These are phyloP conservation scores for Oleoguttula mirabilis DNA, from an alignment of 495 filamentous ascomycete species.

Conservation along the genomic window DNA sequence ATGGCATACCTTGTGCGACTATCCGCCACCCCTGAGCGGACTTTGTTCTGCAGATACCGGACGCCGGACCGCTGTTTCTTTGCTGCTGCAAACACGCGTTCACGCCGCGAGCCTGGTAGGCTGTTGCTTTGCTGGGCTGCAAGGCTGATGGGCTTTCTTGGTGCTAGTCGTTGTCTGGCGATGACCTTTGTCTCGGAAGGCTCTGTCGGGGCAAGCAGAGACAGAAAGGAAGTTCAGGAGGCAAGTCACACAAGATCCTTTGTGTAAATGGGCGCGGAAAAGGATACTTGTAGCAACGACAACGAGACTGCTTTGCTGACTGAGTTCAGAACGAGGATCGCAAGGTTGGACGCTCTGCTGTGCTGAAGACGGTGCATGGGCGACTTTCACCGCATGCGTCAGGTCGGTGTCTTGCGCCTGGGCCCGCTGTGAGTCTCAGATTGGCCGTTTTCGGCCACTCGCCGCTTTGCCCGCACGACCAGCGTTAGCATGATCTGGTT, in stretches of 20 bases:
- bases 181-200: slow-evolving; percentile 15
- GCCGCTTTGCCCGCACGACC: slow-evolving; percentile 3
- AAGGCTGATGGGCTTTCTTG: slow-evolving; percentile 2
- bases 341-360: not conserved
- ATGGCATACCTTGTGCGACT: slow-evolving; percentile 20
- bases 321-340: slow-evolving; percentile 3
- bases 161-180: slow-evolving; percentile 9
- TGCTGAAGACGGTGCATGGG: slow-evolving; percentile 10
- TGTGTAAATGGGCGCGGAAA: slow-evolving; percentile 14
- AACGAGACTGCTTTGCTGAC: slow-evolving; percentile 8
- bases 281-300: slow-evolving; percentile 2
- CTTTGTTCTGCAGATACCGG: slow-evolving; percentile 3
- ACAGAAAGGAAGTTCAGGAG: slow-evolving; percentile 8
- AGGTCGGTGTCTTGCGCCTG: slow-evolving; percentile 15
- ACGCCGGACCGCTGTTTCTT: slow-evolving; percentile 1
- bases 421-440: slow-evolving; percentile 17
- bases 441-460: slow-evolving; percentile 21
- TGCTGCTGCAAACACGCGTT: slow-evolving; percentile 5
- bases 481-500: too few relatives aligned
- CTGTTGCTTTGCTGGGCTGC: slow-evolving; percentile 5
- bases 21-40: slow-evolving; percentile 8
- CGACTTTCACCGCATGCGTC: slow-evolving; percentile 20
- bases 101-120: too few relatives aligned
- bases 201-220: not conserved
- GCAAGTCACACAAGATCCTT: slow-evolving; percentile 20